phyloP scores from a whole-genome alignment of 2,329 filamentous ascomycete genomes.

The Zymoseptoria tritici region DNA sequence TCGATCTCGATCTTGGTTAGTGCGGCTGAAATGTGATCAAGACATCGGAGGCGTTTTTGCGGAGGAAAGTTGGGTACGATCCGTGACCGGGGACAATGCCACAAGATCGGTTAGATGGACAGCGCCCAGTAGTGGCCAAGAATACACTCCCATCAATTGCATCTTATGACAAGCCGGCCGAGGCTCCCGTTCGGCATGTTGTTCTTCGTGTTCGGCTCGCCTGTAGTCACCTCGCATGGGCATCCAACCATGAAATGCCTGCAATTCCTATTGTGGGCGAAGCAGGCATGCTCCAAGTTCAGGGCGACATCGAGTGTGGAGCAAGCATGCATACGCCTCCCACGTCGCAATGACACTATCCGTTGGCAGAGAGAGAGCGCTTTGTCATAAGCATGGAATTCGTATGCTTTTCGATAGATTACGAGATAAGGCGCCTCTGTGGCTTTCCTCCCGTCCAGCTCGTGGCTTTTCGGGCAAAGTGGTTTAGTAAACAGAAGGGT shows the following conservation, averaged over 20 bases:
- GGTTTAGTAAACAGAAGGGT: too few relatives aligned
- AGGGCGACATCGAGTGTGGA: background rate
- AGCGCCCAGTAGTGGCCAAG: too few relatives aligned
- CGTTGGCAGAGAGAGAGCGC: background rate
- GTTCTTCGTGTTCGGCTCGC: background rate
- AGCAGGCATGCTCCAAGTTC: background rate
- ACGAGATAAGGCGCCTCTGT: background rate
- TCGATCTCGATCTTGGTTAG: background rate
- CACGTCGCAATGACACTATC: background rate
- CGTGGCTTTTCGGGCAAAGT: background rate
- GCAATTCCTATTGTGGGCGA: background rate
- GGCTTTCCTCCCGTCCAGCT: too few relatives aligned
- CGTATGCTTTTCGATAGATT: background rate
- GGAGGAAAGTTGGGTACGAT: background rate
- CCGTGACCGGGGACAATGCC: background rate
- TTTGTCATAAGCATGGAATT: background rate
- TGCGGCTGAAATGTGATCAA: background rate
- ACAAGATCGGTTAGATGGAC: background rate
- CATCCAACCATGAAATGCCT: background rate
- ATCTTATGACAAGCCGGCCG: background rate
- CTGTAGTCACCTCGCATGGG: background rate
- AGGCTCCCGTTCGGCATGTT: background rate
- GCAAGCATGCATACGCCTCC: background rate
- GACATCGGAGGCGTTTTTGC: background rate
- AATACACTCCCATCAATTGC: too few relatives aligned